A percentile compares a stretch with the other conserved stretches of the same genome.
Conservation (phyloP, 1,139 yeast species). For the Candida sanyaensis region DNA sequence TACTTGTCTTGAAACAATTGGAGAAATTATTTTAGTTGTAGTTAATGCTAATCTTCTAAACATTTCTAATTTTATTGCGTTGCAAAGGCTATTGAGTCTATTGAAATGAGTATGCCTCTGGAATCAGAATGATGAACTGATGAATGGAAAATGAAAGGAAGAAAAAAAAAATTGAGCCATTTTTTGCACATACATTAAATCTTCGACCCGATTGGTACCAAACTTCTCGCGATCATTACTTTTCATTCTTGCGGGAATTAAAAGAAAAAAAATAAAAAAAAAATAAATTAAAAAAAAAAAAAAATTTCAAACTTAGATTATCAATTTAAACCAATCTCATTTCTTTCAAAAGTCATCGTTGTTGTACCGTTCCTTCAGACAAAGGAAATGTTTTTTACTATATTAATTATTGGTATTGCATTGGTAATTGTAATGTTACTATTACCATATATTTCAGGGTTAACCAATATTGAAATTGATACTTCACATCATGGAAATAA, state of each 20-base stretch:
- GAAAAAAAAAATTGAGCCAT: constrained; percentile 1
- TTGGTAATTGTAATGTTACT: constrained; percentile 32
- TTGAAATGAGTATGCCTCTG: no score
- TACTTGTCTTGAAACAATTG: neutral
- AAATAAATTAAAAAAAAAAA: no score
- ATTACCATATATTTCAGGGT: constrained; percentile 42
- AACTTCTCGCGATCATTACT: neutral
- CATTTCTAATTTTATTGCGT: constrained; percentile 1
- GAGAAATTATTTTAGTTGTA: neutral
- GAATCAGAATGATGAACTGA: no score
- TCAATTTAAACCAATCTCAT: neutral
- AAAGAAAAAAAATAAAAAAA: no score
- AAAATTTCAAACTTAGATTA: neutral
- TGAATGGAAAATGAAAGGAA: neutral
- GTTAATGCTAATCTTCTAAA: constrained; percentile 7
- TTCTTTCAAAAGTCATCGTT: neutral
- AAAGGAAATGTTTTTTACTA: constrained; percentile 27
- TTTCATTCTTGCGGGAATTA: no score
- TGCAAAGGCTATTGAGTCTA: no score
- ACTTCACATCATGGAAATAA: constrained; percentile 14
- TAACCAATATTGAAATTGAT: constrained; percentile 32
- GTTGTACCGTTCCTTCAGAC: no score
- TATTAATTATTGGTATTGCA: constrained; percentile 25
- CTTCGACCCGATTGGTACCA: neutral
- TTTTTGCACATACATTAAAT: neutral